Percentiles rank a stretch among this genome's conserved stretches.
These are phyloP conservation scores for Globisporangium polare DNA, from an alignment of 352 stramenopile genomes.

Conservation along the genomic window DNA sequence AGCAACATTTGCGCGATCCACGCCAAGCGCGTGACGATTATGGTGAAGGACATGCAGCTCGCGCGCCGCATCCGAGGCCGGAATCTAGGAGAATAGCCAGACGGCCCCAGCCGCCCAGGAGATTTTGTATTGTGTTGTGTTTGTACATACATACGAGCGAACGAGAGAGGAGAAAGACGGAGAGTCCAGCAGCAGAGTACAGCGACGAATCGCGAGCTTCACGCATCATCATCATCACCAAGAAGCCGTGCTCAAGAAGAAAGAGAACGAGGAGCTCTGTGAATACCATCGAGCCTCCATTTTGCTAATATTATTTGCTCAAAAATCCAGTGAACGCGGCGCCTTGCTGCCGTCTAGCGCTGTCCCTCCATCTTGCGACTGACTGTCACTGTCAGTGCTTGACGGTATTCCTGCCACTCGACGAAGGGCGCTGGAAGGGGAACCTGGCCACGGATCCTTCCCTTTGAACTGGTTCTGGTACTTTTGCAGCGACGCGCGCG, in stretches of 20 bases:
- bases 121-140: constrained; percentile 10
- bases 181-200: not conserved
- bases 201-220: not conserved
- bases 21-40: constrained; percentile 93
- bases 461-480: constrained; percentile 62
- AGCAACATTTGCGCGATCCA: constrained; percentile 95
- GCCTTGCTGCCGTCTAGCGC: not conserved
- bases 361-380: not conserved
- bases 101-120: not conserved
- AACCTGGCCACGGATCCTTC: constrained; percentile 58
- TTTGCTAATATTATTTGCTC: constrained; percentile 13
- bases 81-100: constrained; percentile 47
- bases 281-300: constrained; percentile 1
- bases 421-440: constrained; percentile 19
- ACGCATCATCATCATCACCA: not conserved
- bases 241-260: not conserved
- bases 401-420: not conserved
- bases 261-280: not conserved
- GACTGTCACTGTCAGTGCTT: not conserved
- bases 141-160: constrained; percentile 14
- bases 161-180: not conserved
- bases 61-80: constrained; percentile 89
- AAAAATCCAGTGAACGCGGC: constrained; percentile 9
- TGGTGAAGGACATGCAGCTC: constrained; percentile 94
- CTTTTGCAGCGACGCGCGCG: constrained; percentile 63